A percentile compares a stretch with the other conserved stretches of the same genome.
Conservation (phyloP, 441 rosid species). For the Aleurites moluccanus region DNA sequence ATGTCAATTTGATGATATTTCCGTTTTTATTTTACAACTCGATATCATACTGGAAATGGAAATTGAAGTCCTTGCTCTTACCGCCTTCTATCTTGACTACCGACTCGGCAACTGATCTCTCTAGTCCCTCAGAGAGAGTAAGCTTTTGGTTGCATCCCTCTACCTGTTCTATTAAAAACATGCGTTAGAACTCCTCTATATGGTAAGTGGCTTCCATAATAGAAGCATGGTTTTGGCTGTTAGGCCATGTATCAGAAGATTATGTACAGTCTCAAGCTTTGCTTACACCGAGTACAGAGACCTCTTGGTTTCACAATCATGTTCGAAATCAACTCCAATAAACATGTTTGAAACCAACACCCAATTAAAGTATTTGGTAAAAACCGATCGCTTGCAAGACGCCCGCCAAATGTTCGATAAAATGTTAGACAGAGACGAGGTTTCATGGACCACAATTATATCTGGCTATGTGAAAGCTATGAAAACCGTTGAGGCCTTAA, state of each 20-base stretch:
- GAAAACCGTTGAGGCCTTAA: constrained; percentile 51
- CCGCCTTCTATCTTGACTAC: too few species aligned
- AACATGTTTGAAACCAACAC: constrained; percentile 42
- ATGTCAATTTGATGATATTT: too few species aligned
- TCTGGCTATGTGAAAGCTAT: constrained; percentile 57
- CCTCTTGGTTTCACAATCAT: constrained; percentile 19
- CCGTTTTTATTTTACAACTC: too few species aligned
- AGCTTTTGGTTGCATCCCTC: too few species aligned
- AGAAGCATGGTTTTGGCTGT: constrained; percentile 11
- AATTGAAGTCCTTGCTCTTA: too few species aligned
- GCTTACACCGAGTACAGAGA: constrained; percentile 23
- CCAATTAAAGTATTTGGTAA: constrained; percentile 37
- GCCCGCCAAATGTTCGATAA: constrained; percentile 76
- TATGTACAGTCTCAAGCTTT: constrained; percentile 40
- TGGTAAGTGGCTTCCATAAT: too few species aligned
- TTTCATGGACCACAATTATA: constrained; percentile 74
- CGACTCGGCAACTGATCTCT: too few species aligned
- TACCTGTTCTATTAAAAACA: too few species aligned
- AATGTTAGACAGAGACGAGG: constrained; percentile 63
- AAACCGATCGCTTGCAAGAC: constrained; percentile 35
- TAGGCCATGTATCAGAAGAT: constrained; percentile 39
- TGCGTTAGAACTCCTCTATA: too few species aligned
- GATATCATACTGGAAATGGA: too few species aligned
- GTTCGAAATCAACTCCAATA: constrained; percentile 4
- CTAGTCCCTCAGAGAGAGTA: too few species aligned